A percentile compares a stretch with the other conserved stretches of the same genome.
Conservation (phyloP, 139 green algal genomes). For the Ulvella scutata region DNA sequence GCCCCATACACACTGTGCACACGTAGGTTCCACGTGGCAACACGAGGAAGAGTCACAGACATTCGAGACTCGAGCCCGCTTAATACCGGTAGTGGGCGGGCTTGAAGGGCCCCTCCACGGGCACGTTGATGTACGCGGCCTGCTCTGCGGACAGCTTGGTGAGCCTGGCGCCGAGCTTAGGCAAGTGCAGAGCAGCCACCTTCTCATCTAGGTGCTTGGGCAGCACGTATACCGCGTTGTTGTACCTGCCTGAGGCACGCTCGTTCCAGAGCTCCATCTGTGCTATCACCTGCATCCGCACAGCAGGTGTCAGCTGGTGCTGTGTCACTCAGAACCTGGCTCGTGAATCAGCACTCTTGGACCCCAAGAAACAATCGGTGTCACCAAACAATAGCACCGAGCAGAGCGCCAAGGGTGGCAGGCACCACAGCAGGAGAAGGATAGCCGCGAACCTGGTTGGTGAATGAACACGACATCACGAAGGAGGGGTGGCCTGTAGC, state of each 20-base stretch:
- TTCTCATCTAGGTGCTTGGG: constrained; percentile 99
- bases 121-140: constrained; percentile 95
- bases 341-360: too few relatives aligned
- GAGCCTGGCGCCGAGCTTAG: constrained; percentile 93
- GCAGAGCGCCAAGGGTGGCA: too few relatives aligned
- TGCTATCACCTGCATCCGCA: constrained; percentile 83
- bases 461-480: constrained; percentile 99
- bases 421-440: too few relatives aligned
- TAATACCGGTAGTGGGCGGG: constrained; percentile 92
- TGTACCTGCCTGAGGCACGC: constrained; percentile 78
- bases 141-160: constrained; percentile 79
- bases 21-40: too few relatives aligned
- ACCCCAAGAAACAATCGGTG: too few relatives aligned
- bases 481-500: constrained; percentile 98
- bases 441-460: constrained; percentile 91
- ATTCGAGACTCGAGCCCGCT: too few relatives aligned
- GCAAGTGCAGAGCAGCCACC: constrained; percentile 83
- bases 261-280: constrained; percentile 99
- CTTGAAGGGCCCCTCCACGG: constrained; percentile 89
- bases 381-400: too few relatives aligned
- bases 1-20: too few relatives aligned
- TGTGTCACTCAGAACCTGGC: too few relatives aligned
- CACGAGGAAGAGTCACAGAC: too few relatives aligned
- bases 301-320: too few relatives aligned
- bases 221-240: constrained; percentile 99